Base-by-base conservation (phyloP, 179 eudicot genomes). In the Heliamphora pulchella region DNA sequence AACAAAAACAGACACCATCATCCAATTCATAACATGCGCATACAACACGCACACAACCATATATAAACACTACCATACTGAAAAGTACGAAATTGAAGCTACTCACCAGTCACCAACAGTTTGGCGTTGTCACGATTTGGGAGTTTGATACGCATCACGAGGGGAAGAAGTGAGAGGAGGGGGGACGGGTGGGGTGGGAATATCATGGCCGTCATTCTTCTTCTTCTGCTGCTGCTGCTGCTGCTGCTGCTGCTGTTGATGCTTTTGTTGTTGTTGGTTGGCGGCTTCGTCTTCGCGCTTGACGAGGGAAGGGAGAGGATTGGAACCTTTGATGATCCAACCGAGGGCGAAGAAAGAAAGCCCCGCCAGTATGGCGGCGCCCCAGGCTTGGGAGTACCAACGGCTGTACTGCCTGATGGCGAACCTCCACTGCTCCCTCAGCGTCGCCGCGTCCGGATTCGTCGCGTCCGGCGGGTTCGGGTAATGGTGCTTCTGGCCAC, bases 311-410 rank as follows among this genome's bases (percentile, higher is more conserved):
- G 94, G 94, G 14, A 96, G 76, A 50, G 99, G 99, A 78, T 96
- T 96, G n/a, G 87, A 86, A 75, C 99, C 99, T 71, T 96, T 96
- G 55, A 94, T 88, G 80, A 92, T 54, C 99, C 99, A 96, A 79
- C 99, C 99, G 8, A 96, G 92, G 55, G 99, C 99, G 81, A 92
- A 96, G 81, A 94, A 94, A 13, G 98, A 91, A 17, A 87, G 84
- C 7, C 99, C 99, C 10, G 99, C 99, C 47, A 96, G 89, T 68
- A 96, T 96, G 73, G 99, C 99, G 31, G 98, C 89, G 11, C 99
- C 99, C 99, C 99, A 96, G 22, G 99, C 99, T 51, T 93, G 96
- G 18, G 99, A 92, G 80, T 96, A 96, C 99, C 99, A 96, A 77
- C 81, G 86, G 71, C 97, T 91, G 88, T 94, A 96, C 83, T 94